These are phyloP conservation scores for Cystobasidium onofrii DNA, from an alignment of 768 basidiomycete genomes.

Conservation along the genomic window DNA sequence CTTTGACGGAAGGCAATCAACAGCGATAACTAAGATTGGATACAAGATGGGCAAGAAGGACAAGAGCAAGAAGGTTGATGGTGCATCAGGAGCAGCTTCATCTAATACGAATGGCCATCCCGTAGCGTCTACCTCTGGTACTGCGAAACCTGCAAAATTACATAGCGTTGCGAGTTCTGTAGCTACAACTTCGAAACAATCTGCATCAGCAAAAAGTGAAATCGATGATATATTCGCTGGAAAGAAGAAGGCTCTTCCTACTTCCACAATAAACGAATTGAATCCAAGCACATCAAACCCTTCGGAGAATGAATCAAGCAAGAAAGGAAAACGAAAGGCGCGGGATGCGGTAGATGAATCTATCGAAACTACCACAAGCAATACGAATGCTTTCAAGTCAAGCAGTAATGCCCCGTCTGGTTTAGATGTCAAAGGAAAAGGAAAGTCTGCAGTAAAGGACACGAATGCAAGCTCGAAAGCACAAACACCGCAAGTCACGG, in stretches of 20 bases:
- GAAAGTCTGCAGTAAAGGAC: not conserved
- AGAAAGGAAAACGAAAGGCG: not conserved
- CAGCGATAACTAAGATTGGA: not conserved
- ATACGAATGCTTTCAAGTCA: not conserved
- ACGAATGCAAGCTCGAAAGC: not conserved
- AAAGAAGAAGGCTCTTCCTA: not conserved
- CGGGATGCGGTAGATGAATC: not conserved
- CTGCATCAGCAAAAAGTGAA: slow-evolving; percentile 4
- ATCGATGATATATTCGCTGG: slow-evolving; percentile 29
- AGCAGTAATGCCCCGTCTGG: not conserved
- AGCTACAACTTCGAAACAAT: no score
- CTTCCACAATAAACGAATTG: not conserved
- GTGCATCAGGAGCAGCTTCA: no score
- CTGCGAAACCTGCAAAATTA: not conserved
- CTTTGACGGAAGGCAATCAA: slow-evolving; percentile 6
- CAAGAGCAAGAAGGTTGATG: not conserved
- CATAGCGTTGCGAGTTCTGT: no score
- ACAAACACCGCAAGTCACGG: not conserved
- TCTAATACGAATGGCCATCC: not conserved
- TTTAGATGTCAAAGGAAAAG: not conserved
- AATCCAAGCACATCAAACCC: not conserved
- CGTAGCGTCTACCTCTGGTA: not conserved
- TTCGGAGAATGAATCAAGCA: not conserved
- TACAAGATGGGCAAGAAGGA: slow-evolving; percentile 10
- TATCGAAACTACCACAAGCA: not conserved